These are phyloP conservation scores for Corymbia calophylla DNA, from an alignment of 441 rosid species.

Conservation along the genomic window DNA sequence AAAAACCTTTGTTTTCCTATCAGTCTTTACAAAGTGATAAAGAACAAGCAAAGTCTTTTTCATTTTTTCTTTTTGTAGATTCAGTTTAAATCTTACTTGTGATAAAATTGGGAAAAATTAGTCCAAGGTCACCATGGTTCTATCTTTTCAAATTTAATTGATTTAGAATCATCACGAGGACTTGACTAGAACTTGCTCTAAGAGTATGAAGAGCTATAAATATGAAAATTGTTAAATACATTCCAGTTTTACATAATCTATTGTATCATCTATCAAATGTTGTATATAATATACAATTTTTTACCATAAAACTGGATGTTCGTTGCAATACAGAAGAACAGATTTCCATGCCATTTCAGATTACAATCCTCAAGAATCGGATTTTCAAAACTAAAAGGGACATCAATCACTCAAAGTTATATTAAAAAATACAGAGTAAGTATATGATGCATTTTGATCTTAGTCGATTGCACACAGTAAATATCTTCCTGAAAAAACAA, in stretches of 20 bases:
- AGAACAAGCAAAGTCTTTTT: neutral
- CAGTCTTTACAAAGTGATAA: neutral
- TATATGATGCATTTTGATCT: neutral
- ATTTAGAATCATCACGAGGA: neutral
- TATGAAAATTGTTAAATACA: neutral
- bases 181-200: neutral
- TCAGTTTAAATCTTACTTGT: rapidly evolving
- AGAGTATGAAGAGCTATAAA: neutral
- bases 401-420: neutral
- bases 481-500: neutral
- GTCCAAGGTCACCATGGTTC: conserved; percentile 20
- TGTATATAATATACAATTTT: neutral
- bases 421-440: neutral
- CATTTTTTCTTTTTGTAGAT: neutral
- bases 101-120: neutral
- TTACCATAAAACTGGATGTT: neutral
- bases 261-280: neutral
- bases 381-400: neutral
- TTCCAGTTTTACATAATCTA: neutral
- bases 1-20: neutral
- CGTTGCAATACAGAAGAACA: neutral
- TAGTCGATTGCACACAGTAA: neutral
- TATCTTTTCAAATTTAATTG: neutral
- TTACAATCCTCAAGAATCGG: neutral
- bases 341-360: neutral